Conservation (phyloP, 495 filamentous ascomycete species). For the Poronia punctata region DNA sequence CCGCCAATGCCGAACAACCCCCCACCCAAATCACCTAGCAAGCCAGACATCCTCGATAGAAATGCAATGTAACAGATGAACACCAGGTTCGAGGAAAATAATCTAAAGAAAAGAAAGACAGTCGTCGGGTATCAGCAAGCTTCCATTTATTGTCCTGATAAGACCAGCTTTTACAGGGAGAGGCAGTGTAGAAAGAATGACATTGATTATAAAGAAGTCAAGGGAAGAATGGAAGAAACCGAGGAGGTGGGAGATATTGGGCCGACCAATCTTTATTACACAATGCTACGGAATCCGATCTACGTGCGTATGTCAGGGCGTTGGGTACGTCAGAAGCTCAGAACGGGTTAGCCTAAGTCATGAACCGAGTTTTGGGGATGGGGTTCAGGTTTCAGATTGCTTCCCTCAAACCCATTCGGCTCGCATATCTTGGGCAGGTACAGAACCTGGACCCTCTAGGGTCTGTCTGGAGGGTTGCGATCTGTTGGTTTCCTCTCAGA, state of each 20-base stretch:
- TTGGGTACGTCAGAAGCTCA: too few relatives aligned
- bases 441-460: too few relatives aligned
- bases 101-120: conserved; percentile 10
- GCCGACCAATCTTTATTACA: too few relatives aligned
- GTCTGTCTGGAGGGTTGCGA: conserved; percentile 2
- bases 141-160: conserved; percentile 12
- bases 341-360: conserved; percentile 13
- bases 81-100: conserved; percentile 27
- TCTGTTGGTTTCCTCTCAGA: conserved; percentile 5
- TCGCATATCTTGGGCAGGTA: not conserved
- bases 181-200: too few relatives aligned
- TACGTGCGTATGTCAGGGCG: too few relatives aligned
- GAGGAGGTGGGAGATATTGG: not conserved
- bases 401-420: conserved; percentile 25
- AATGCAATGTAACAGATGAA: conserved; percentile 14
- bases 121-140: conserved; percentile 9
- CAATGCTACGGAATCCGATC: too few relatives aligned
- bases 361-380: conserved; percentile 16
- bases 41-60: conserved; percentile 23
- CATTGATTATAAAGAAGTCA: not conserved
- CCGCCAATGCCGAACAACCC: conserved; percentile 10
- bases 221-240: not conserved
- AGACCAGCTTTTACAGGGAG: too few relatives aligned
- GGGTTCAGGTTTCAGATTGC: conserved; percentile 23
- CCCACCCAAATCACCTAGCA: conserved; percentile 17